Percentiles rank a stretch among this genome's conserved stretches.
Conservation (phyloP, 1,139 yeast genomes). For the Candida buenavistaensis region DNA sequence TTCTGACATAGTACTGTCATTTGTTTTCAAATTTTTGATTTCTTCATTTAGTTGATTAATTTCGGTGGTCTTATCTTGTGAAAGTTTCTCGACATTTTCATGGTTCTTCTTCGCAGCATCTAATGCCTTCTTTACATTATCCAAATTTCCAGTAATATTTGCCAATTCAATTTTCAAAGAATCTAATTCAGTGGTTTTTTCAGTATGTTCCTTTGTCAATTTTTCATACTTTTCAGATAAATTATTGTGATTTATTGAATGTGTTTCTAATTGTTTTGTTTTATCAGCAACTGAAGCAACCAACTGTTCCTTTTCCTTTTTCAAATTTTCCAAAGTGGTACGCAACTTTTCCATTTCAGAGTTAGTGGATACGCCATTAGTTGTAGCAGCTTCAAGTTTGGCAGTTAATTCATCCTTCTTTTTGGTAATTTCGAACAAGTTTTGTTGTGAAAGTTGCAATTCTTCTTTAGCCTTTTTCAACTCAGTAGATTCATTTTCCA, state of each 20-base stretch:
- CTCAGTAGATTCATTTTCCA: neutral
- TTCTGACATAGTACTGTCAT: constrained; percentile 1
- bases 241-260: constrained; percentile 1
- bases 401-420: constrained; percentile 7
- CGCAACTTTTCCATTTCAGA: constrained; percentile 7
- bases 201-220: constrained; percentile 9
- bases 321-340: constrained; percentile 17
- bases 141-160: neutral
- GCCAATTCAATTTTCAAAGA: constrained; percentile 3
- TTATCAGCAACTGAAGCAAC: constrained; percentile 6
- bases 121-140: constrained; percentile 8
- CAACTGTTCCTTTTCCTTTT: constrained; percentile 10
- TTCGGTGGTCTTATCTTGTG: constrained; percentile 8
- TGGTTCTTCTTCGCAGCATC: constrained; percentile 5
- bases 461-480: constrained; percentile 2
- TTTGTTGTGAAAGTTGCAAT: neutral
- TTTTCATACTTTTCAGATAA: constrained; percentile 5
- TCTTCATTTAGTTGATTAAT: constrained; percentile 23
- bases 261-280: constrained; percentile 2
- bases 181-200: constrained; percentile 1
- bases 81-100: constrained; percentile 2
- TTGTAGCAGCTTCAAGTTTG: constrained; percentile 5
- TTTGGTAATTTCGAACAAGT: constrained; percentile 2
- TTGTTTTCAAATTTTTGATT: constrained; percentile 4
- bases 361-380: constrained; percentile 1